Conservation (phyloP, 2,329 filamentous ascomycete species). For the Alternaria viburni region DNA sequence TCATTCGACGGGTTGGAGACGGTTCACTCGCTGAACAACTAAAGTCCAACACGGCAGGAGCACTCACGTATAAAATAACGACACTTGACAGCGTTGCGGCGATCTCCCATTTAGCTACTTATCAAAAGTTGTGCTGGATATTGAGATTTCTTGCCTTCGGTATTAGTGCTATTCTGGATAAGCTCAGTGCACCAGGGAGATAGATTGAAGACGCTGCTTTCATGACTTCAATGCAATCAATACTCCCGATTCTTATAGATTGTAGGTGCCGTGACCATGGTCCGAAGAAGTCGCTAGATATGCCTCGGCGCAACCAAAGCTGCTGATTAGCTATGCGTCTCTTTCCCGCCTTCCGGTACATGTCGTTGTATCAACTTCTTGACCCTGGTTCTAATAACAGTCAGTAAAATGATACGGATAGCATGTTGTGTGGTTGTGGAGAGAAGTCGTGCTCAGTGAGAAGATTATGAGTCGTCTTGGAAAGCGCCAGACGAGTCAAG, state of each 20-base stretch:
- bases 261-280: fast-evolving
- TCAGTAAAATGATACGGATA: background rate
- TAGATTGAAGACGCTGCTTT: background rate
- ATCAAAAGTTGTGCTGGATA: background rate
- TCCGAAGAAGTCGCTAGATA: background rate
- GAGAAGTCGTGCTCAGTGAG: conserved; percentile 40
- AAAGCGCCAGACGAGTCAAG: conserved; percentile 29
- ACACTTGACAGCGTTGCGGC: background rate
- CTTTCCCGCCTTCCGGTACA: no score
- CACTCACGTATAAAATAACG: background rate
- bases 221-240: background rate
- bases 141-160: background rate
- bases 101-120: background rate
- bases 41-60: no score
- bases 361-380: no score
- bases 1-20: background rate
- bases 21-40: background rate
- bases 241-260: background rate
- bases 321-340: background rate
- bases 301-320: background rate
- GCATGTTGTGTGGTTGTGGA: no score
- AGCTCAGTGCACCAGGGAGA: no score
- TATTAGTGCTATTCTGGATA: background rate
- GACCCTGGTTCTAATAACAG: background rate
- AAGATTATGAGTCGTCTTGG: conserved; percentile 46